Conservation (phyloP, 768 basidiomycete genomes). For the Rhodocollybia butyracea region DNA sequence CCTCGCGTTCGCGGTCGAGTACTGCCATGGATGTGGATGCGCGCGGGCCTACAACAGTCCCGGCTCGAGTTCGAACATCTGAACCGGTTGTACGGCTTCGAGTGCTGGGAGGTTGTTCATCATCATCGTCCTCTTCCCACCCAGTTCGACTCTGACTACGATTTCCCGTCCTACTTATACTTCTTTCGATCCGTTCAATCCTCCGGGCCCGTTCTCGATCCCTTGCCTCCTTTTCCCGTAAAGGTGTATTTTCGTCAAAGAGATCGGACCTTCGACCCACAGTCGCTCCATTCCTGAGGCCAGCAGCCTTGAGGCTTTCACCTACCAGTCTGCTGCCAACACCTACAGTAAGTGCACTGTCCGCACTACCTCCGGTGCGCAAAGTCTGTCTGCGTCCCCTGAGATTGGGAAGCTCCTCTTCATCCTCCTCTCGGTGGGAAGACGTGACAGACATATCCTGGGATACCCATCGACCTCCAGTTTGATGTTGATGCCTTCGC, state of each 20-base stretch:
- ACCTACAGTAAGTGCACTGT: conserved; percentile 49
- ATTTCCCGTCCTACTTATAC: conserved; percentile 16
- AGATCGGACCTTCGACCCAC: conserved; percentile 18
- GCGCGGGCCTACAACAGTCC: conserved; percentile 22
- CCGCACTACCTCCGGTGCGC: conserved; percentile 62
- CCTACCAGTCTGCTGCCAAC: conserved; percentile 57
- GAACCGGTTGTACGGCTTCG: conserved; percentile 19
- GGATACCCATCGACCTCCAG: conserved; percentile 43
- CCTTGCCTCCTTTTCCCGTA: conserved; percentile 7
- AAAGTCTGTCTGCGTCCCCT: conserved; percentile 52
- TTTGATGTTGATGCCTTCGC: conserved; percentile 50
- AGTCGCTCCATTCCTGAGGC: conserved; percentile 4
- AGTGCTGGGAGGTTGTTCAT: conserved; percentile 22
- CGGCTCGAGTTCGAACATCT: conserved; percentile 13
- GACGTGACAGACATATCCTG: conserved; percentile 32
- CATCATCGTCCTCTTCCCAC: conserved; percentile 21
- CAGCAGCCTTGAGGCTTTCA: conserved; percentile 35
- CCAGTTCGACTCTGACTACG: conserved; percentile 13
- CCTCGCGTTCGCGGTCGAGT: conserved; percentile 18
- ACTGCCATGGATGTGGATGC: conserved; percentile 58
- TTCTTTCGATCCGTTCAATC: conserved; percentile 27
- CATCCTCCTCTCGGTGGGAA: conserved; percentile 23
- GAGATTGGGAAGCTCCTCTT: conserved; percentile 4
- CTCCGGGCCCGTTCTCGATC: conserved; percentile 27
- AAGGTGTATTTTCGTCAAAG: conserved; percentile 13